A percentile compares a stretch with the other conserved stretches of the same genome.
phyloP scores from a whole-genome alignment of 768 basidiomycete species.

The Agrocybe chaxingu region DNA sequence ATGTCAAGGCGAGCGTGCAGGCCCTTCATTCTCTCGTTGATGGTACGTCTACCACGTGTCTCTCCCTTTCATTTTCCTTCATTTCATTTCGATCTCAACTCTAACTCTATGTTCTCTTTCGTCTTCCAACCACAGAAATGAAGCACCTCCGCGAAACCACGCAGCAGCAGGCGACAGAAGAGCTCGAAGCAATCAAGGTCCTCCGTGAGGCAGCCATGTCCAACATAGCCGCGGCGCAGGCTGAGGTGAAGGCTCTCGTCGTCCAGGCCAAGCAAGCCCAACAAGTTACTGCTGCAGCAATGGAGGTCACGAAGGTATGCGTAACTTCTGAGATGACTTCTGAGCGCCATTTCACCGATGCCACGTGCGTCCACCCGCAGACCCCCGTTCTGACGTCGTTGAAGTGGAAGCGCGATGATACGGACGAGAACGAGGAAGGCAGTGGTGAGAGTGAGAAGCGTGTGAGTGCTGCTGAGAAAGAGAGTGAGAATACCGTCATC shows the following conservation, averaged over 20 bases:
- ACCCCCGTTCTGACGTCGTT: slow-evolving; percentile 34
- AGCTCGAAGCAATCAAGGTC: slow-evolving; percentile 36
- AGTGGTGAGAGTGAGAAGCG: slow-evolving; percentile 10
- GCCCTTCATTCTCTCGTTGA: slow-evolving; percentile 36
- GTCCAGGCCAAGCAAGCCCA: slow-evolving; percentile 8
- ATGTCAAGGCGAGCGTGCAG: slow-evolving; percentile 28
- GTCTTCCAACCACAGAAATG: slow-evolving; percentile 36
- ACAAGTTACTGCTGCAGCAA: not conserved
- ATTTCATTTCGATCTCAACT: not conserved
- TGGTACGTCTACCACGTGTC: slow-evolving; percentile 28
- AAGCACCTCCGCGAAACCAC: slow-evolving; percentile 37
- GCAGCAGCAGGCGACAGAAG: slow-evolving; percentile 42
- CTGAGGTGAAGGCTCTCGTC: slow-evolving; percentile 11
- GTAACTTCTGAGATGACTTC: slow-evolving; percentile 6
- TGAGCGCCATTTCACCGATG: slow-evolving; percentile 15
- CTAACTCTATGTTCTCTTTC: not conserved
- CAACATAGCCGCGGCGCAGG: slow-evolving; percentile 9
- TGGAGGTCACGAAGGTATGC: slow-evolving; percentile 28
- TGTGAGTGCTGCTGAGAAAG: slow-evolving; percentile 1
- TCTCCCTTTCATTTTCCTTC: not conserved
- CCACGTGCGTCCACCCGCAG: slow-evolving; percentile 23
- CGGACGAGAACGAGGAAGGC: slow-evolving; percentile 33
- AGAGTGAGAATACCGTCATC: slow-evolving; percentile 1
- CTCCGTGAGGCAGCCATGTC: slow-evolving; percentile 13
- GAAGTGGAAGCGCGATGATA: slow-evolving; percentile 65